Conservation (phyloP, 768 basidiomycete species). For the Phaeotremella skinneri region DNA sequence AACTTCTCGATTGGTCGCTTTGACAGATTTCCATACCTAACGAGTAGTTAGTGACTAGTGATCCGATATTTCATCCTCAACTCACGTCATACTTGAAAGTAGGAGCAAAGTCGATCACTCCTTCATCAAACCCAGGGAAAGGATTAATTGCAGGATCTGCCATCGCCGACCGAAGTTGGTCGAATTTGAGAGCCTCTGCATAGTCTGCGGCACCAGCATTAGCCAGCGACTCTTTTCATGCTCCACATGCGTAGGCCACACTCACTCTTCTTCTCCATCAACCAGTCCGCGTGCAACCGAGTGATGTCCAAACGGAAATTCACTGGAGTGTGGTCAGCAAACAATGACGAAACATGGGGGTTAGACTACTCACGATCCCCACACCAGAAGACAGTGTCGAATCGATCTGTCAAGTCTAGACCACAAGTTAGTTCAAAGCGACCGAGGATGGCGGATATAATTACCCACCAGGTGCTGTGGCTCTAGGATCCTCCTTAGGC, state of each 20-base stretch:
- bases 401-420: constrained; percentile 74
- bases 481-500: constrained; percentile 38
- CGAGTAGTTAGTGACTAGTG: not conserved
- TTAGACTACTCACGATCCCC: constrained; percentile 61
- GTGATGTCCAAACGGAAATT: constrained; percentile 89
- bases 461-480: constrained; percentile 8
- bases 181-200: constrained; percentile 79
- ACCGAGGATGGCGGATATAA: too few species aligned
- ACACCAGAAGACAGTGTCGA: constrained; percentile 82
- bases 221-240: not conserved
- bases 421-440: constrained; percentile 3
- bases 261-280: constrained; percentile 74
- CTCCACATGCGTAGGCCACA: not conserved
- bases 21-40: constrained; percentile 46
- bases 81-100: constrained; percentile 89
- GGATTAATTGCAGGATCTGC: constrained; percentile 57
- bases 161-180: constrained; percentile 81
- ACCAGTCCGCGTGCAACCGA: constrained; percentile 89
- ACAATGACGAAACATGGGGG: not conserved
- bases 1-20: constrained; percentile 46
- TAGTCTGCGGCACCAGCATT: constrained; percentile 61
- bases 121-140: constrained; percentile 79
- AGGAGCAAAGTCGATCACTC: constrained; percentile 76
- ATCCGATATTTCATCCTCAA: not conserved
- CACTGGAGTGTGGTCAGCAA: constrained; percentile 46